Evolutionary conservation across 1,284 basidiomycete genomes (phyloP).

Genomic region (Leccinum variabile): DNA sequence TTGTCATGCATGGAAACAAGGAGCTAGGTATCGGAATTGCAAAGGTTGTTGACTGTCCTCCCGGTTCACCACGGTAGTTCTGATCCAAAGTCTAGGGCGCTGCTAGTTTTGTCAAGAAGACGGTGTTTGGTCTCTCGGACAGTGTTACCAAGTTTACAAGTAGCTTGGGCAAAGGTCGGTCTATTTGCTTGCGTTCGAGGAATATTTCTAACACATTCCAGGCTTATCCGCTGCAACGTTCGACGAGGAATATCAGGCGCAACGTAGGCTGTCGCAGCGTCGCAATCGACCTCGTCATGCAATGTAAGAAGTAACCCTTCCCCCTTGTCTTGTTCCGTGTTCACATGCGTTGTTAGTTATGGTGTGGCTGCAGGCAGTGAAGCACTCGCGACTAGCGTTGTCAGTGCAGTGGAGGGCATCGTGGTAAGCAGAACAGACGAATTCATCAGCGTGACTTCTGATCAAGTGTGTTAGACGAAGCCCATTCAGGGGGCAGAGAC

Average conservation of each 20-base stretch:
- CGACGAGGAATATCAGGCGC: constrained; percentile 93
- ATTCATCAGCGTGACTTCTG: neutral
- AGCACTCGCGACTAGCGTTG: constrained; percentile 91
- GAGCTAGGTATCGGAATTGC: constrained; percentile 98
- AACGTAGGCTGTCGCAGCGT: constrained; percentile 84
- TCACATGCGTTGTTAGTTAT: constrained; percentile 54
- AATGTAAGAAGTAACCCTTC: constrained; percentile 55
- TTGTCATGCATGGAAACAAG: constrained; percentile 95
- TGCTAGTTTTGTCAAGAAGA: constrained; percentile 98
- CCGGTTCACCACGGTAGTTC: neutral
- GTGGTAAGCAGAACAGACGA: constrained; percentile 55
- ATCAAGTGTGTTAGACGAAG: constrained; percentile 61
- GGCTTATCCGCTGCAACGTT: constrained; percentile 95
- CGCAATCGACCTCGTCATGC: constrained; percentile 96
- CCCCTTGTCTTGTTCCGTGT: constrained; percentile 5
- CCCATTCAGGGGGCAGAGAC: constrained; percentile 96
- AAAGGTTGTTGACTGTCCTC: constrained; percentile 52
- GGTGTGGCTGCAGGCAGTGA: constrained; percentile 94
- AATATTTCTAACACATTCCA: constrained; percentile 32
- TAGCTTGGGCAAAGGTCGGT: constrained; percentile 89
- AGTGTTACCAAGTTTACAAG: constrained; percentile 97
- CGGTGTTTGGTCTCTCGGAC: constrained; percentile 94
- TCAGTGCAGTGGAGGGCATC: constrained; percentile 95
- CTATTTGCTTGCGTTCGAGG: neutral
- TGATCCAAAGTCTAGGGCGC: constrained; percentile 65